These are phyloP conservation scores for Malus orientalis DNA, from an alignment of 306 rosid genomes.

Conservation along the genomic window DNA sequence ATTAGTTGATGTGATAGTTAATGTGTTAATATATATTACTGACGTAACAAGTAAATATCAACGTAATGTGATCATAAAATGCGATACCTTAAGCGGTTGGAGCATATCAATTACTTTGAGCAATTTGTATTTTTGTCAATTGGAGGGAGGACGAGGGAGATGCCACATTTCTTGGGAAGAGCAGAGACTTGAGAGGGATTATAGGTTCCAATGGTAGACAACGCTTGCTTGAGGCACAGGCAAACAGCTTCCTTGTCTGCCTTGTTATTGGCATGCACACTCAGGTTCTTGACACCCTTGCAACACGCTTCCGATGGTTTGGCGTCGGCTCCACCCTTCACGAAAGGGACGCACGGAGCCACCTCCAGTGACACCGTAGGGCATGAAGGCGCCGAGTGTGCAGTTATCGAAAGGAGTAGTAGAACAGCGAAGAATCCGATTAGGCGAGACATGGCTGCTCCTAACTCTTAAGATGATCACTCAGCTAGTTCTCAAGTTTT, in stretches of 20 bases:
- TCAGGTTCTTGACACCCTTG: slow-evolving; percentile 10
- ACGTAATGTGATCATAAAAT: not conserved
- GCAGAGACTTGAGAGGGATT: not conserved
- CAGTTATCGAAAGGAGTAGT: not conserved
- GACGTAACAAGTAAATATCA: not conserved
- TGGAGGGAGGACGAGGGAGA: slow-evolving; percentile 16
- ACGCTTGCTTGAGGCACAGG: slow-evolving; percentile 10
- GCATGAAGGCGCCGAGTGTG: slow-evolving; percentile 7
- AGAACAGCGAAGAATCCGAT: slow-evolving; percentile 4
- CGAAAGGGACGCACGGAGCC: not conserved
- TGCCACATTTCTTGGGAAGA: slow-evolving; percentile 16
- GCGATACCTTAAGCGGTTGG: not conserved
- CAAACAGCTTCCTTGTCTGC: slow-evolving; percentile 11
- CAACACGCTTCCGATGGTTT: slow-evolving; percentile 21
- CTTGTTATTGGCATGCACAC: not conserved
- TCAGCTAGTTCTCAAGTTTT: not conserved
- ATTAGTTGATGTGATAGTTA: not conserved
- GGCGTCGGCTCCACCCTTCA: not conserved
- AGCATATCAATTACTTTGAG: slow-evolving; percentile 7
- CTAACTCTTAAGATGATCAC: not conserved
- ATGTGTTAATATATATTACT: not conserved
- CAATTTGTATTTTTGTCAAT: slow-evolving; percentile 20
- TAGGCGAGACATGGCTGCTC: slow-evolving; percentile 8
- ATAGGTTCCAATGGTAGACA: not conserved
- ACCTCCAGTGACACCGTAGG: not conserved